Evolutionary conservation across 1,284 basidiomycete species (phyloP), one percentile per base, ranked within the genome.

Genomic region (Psilocybe mexicana): DNA sequence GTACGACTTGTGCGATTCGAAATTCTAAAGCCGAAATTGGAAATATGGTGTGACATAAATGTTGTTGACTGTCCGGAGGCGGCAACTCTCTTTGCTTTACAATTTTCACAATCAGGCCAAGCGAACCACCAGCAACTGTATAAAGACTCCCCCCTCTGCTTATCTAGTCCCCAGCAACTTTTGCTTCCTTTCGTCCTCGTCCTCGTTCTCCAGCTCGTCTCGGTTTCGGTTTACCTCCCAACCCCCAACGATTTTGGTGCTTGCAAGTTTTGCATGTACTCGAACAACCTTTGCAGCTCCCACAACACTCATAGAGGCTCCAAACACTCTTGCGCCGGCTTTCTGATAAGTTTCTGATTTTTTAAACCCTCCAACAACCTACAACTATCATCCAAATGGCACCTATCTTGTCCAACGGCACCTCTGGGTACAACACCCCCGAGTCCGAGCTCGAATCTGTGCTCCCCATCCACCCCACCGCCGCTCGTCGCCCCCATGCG

Each of bases 401-500:
- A 64, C 77, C 80, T 55, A 76, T 75, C 67, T 62, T 66, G 57
- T 70, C 73, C 63, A 75, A 75, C 65, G 70, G 76, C 66, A 79
- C 81, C 65, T 86, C 87, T 61, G 85, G 84, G 55, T 84, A 83
- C 73, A 86, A 78, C 74, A 87, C 87, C 60, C 84, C 84, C 63
- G 80, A 84, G 61, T 84, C 84, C 61, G 78, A 85, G 68, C 80
- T 87, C 68, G 85, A 88, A 73, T 83, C 83, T 33, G 68, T 84
- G 62, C 74, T 85, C 57, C 81, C 86, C 28, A 77, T 95, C 67
- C 94, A 97, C 73, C 92, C 94, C 55, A 96, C 92, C 59, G 88
- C 94, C 46, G 87, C 79, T 58, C 88, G 93, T 70, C 86, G 88
- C 63, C 82, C 86, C 59, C 79, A 90, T 67, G 81, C 87, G 47